Conservation (phyloP, 257 asterid genomes). For the Forsythia viridissima region DNA sequence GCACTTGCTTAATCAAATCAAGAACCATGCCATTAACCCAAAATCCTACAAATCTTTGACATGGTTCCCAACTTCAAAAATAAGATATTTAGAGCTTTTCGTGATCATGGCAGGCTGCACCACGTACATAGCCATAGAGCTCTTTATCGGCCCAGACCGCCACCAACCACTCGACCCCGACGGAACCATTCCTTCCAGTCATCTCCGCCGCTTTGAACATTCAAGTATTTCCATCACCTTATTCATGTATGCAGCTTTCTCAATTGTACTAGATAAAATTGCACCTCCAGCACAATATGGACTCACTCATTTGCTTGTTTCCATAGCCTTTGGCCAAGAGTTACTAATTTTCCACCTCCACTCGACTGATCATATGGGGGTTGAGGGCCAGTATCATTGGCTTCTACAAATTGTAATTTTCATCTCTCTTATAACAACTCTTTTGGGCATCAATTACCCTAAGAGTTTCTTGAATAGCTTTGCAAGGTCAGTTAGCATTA, state of each 20-base stretch:
- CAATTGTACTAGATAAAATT: slow-evolving; percentile 36
- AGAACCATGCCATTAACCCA: slow-evolving; percentile 31
- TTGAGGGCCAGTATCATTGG: slow-evolving; percentile 53
- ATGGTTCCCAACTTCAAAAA: slow-evolving; percentile 44
- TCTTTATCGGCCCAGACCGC: slow-evolving; percentile 37
- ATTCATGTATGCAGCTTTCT: slow-evolving; percentile 36
- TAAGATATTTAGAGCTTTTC: slow-evolving; percentile 39
- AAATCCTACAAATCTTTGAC: slow-evolving; percentile 39
- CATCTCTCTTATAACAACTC: slow-evolving; percentile 35
- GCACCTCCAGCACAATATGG: slow-evolving; percentile 30
- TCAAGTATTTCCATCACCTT: slow-evolving; percentile 41
- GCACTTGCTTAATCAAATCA: slow-evolving; percentile 42
- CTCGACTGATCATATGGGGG: slow-evolving; percentile 50
- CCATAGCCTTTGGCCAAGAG: slow-evolving; percentile 42
- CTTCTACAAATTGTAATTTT: slow-evolving; percentile 40
- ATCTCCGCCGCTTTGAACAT: slow-evolving; percentile 48
- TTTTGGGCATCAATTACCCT: slow-evolving; percentile 33
- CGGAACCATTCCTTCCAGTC: slow-evolving; percentile 45
- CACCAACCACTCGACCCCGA: slow-evolving; percentile 46
- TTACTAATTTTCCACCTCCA: slow-evolving; percentile 46
- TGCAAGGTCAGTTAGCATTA: slow-evolving; percentile 37
- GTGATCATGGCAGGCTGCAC: slow-evolving; percentile 33
- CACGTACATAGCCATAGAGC: slow-evolving; percentile 44
- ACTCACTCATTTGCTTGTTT: slow-evolving; percentile 37
- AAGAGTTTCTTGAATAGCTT: slow-evolving; percentile 45